Evolutionary conservation across 371 early-diverging fungal species (phyloP), one percentile per base, ranked within the genome.

Genomic region (Nematocida sp.): DNA sequence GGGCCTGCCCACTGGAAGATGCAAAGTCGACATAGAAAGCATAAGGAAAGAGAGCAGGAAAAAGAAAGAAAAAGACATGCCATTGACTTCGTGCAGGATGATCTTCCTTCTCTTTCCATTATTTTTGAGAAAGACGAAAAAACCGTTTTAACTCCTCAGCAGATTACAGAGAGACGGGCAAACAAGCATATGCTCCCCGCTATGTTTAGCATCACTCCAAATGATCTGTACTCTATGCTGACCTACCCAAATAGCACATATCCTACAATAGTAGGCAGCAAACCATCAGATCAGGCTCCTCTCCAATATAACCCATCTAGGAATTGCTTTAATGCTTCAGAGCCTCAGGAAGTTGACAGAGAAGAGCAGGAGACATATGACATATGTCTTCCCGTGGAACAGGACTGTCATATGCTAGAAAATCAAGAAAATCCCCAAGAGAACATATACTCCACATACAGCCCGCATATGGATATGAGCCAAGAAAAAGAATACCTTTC

Each of bases 1-100:
- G 82, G 82, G 11, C 82, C 82, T 23, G 32, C 47, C 11, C 80
- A 82, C 65, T 84, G 84, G 84, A 80, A 79, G 48, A 47, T 78
- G 63, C 48, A 65, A 20, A 47, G 42, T n/a, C 56, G 47, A 39
- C 71, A 48, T 13, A 45, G 20, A 61, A 45, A 48, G 55, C 48
- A 18, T 68, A 66, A 57, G 32, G 49, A 13, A 36, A 65, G 35
- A 3, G 47, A 23, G 11, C 18, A 26, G 11, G 47, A 45, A 40
- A 80, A 75, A 39, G 76, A 55, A 20, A 84, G 56, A 42, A 79
- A 80, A 64, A 71, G 55, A 38, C 54, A 54, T 45, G 67, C 42
- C 13, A 57, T 82, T 33, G 81, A 84, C 55, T 82, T 82, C 57
- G 40, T 60, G 1, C 65, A 48, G 30, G 33, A 42, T 9, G 33